Conservation (phyloP, 352 stramenopile genomes). For the Pythium utonaiense region DNA sequence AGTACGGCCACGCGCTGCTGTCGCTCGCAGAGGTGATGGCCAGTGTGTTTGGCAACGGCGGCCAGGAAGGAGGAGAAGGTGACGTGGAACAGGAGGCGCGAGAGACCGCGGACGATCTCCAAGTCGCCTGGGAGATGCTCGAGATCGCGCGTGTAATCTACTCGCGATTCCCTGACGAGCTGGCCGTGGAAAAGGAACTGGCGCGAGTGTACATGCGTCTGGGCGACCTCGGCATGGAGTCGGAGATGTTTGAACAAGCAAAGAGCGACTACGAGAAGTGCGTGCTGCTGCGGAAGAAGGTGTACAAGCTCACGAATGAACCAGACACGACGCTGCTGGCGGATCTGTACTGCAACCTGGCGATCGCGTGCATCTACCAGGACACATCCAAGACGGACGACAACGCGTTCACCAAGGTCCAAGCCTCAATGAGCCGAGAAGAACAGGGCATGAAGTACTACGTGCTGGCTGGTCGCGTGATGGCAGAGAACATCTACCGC, state of each 20-base stretch:
- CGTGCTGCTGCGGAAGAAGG: conserved; percentile 63
- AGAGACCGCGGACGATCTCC: conserved; percentile 63
- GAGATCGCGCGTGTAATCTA: conserved; percentile 83
- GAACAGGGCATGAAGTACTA: conserved; percentile 77
- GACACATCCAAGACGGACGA: conserved; percentile 34
- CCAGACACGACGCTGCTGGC: conserved; percentile 75
- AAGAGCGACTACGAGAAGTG: conserved; percentile 78
- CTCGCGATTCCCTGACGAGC: conserved; percentile 59
- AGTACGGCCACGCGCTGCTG: conserved; percentile 81
- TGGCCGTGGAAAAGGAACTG: conserved; percentile 72
- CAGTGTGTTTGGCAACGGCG: conserved; percentile 32
- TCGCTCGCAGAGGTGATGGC: conserved; percentile 51
- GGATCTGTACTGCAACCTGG: conserved; percentile 79
- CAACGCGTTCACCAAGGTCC: conserved; percentile 16
- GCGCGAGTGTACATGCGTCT: conserved; percentile 77
- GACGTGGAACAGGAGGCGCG: conserved; percentile 59
- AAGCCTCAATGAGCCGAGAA: conserved; percentile 30
- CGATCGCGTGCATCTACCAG: conserved; percentile 84
- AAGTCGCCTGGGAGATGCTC: conserved; percentile 86
- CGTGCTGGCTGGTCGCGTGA: conserved; percentile 73
- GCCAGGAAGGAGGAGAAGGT: conserved; percentile 23
- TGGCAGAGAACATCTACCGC: conserved; percentile 79
- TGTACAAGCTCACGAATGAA: conserved; percentile 58
- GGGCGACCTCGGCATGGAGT: conserved; percentile 78
- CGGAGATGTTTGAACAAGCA: conserved; percentile 74